Percentiles rank a stretch among this genome's conserved stretches.
Evolutionary conservation across 192 early-diverging fungal species (phyloP).

Genomic region (Haplosporangium gracile): DNA sequence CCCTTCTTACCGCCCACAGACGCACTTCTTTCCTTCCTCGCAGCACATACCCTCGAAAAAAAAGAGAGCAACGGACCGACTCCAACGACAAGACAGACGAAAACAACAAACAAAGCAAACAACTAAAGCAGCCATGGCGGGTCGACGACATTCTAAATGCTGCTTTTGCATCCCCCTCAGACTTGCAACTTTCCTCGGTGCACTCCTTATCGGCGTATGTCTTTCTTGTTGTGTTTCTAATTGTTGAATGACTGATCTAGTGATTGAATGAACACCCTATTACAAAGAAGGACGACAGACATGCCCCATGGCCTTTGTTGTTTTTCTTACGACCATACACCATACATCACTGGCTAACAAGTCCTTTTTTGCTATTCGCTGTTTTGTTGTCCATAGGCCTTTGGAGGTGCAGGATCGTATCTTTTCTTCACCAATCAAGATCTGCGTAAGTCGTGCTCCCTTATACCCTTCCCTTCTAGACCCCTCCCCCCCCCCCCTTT

Average conservation of each 20-base stretch:
- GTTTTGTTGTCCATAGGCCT: conserved; percentile 1
- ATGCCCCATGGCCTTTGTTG: neutral
- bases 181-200: conserved; percentile 44
- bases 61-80: neutral
- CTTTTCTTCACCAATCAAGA: conserved; percentile 44
- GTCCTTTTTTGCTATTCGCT: neutral
- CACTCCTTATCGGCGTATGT: conserved; percentile 34
- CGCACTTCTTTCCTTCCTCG: neutral
- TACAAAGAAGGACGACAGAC: neutral
- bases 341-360: neutral
- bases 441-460: conserved; percentile 26
- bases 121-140: neutral
- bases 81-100: neutral
- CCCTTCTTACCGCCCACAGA: neutral
- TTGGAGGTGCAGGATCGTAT: conserved; percentile 44
- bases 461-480: neutral
- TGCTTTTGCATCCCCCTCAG: conserved; percentile 51
- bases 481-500: neutral
- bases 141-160: conserved; percentile 9
- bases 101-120: neutral
- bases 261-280: neutral
- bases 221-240: neutral
- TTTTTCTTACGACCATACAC: neutral
- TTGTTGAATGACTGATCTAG: too few species aligned
- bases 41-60: neutral